Conservation (phyloP, 169 alveolate genomes). For the Perkinsus marinus region DNA sequence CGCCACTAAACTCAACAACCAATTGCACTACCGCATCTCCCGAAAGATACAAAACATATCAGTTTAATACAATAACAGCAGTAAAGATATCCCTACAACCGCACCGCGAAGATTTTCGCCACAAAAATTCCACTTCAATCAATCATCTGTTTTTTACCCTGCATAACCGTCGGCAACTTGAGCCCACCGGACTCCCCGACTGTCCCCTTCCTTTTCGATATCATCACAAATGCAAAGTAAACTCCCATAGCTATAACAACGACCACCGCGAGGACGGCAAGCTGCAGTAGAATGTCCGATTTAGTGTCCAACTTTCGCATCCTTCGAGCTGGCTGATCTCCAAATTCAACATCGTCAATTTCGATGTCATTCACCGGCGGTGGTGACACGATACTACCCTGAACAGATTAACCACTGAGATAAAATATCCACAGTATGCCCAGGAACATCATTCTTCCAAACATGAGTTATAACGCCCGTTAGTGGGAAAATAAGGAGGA, state of each 20-base stretch:
- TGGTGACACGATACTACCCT: neutral
- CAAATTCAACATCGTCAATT: neutral
- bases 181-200: neutral
- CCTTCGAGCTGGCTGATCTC: neutral
- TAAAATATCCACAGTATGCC: neutral
- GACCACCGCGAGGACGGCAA: neutral
- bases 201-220: neutral
- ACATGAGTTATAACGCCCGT: too few relatives aligned
- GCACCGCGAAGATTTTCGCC: neutral
- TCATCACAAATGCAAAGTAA: neutral
- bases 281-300: neutral
- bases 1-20: too few relatives aligned
- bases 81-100: neutral
- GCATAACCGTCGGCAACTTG: neutral
- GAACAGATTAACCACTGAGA: neutral
- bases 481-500: too few relatives aligned
- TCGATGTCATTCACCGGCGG: neutral
- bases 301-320: neutral
- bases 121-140: neutral
- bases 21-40: neutral
- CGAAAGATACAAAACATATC: neutral
- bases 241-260: neutral
- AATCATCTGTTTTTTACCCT: neutral
- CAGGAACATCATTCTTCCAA: too few relatives aligned
- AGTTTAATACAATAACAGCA: neutral